Conservation (phyloP, 768 basidiomycete species). For the Termitomyces sp. region DNA sequence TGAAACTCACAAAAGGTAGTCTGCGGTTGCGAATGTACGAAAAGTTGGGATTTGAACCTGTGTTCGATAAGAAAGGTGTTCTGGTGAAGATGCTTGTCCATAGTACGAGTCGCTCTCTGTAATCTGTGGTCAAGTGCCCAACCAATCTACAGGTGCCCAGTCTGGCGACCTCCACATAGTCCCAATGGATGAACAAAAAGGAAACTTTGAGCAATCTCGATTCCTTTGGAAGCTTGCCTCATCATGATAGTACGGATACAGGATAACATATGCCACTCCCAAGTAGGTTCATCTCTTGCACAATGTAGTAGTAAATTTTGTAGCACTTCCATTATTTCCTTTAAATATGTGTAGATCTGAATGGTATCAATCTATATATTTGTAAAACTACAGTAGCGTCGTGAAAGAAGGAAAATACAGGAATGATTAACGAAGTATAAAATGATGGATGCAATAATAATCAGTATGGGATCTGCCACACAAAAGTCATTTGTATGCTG, state of each 20-base stretch:
- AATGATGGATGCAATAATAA: neutral
- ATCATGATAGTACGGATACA: slow-evolving; percentile 24
- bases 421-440: neutral
- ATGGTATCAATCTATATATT: slow-evolving; percentile 4
- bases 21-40: slow-evolving; percentile 65
- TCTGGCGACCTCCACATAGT: slow-evolving; percentile 42
- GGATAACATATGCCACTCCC: neutral
- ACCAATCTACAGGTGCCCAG: slow-evolving; percentile 34
- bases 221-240: slow-evolving; percentile 41
- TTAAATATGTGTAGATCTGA: neutral
- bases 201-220: slow-evolving; percentile 32
- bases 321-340: neutral
- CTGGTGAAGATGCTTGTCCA: slow-evolving; percentile 63
- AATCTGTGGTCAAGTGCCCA: neutral
- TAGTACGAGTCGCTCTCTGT: slow-evolving; percentile 26
- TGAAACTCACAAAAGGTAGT: slow-evolving; percentile 27
- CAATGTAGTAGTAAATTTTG: neutral
- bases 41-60: slow-evolving; percentile 66
- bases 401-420: neutral
- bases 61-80: slow-evolving; percentile 47
- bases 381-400: neutral
- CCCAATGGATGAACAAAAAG: slow-evolving; percentile 28
- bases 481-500: neutral
- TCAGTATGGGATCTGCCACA: slow-evolving; percentile 8
- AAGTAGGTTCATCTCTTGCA: neutral